Conservation (phyloP, 345 rosid species). For the Boechera retrofracta region DNA sequence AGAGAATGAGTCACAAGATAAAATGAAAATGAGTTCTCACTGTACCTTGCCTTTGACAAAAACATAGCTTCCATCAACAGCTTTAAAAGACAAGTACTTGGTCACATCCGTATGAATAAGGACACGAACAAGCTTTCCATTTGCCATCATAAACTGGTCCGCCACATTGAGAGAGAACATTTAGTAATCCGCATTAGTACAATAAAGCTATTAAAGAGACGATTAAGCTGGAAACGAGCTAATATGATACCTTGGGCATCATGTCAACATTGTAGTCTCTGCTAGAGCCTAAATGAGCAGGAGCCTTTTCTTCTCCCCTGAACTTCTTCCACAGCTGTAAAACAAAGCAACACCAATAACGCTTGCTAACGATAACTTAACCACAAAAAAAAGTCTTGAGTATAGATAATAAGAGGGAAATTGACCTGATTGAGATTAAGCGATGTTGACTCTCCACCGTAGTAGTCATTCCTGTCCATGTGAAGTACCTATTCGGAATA, state of each 20-base stretch:
- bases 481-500: conserved; percentile 74
- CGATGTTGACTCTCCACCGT: conserved; percentile 98
- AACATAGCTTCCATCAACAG: conserved; percentile 97
- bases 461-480: conserved; percentile 97
- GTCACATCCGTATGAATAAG: conserved; percentile 97
- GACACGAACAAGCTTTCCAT: conserved; percentile 96
- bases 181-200: neutral
- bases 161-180: conserved; percentile 20
- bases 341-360: conserved; percentile 26
- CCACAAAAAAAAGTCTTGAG: neutral
- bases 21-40: neutral
- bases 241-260: conserved; percentile 80
- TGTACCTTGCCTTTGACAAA: conserved; percentile 90
- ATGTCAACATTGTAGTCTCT: conserved; percentile 98
- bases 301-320: conserved; percentile 87
- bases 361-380: neutral
- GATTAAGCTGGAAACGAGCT: neutral
- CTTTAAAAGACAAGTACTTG: conserved; percentile 89
- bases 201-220: conserved; percentile 8
- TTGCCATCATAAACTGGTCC: conserved; percentile 93
- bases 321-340: conserved; percentile 95
- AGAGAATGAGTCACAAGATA: neutral
- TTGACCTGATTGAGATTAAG: conserved; percentile 93
- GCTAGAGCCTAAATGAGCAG: conserved; percentile 88
- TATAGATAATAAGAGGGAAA: neutral